Percentiles rank a stretch among this genome's conserved stretches.
Evolutionary conservation across 345 rosid genomes (phyloP).

Genomic region (Eucalyptus leucophloia): DNA sequence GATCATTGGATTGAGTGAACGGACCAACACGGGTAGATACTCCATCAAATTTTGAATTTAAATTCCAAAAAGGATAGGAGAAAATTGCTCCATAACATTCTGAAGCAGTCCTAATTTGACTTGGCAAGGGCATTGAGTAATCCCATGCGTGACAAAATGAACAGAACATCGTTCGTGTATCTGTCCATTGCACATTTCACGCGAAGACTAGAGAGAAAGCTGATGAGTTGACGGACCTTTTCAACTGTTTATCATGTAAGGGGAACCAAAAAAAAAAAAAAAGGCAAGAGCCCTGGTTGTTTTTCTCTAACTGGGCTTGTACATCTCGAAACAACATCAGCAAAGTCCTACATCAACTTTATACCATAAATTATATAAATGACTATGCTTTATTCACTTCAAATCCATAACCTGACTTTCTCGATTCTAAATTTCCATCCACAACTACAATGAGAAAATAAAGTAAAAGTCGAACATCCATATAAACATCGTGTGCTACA

Average conservation of each 20-base stretch:
- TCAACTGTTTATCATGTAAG: neutral
- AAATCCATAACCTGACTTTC: neutral
- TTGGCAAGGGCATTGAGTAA: neutral
- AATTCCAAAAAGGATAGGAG: neutral
- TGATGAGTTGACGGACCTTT: neutral
- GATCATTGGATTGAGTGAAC: neutral
- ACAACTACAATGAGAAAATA: neutral
- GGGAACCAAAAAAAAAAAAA: neutral
- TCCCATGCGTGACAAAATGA: neutral
- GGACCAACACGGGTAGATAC: neutral
- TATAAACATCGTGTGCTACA: neutral
- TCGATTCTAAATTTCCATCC: neutral
- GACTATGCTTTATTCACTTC: neutral
- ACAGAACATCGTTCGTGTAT: neutral
- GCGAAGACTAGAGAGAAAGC: neutral
- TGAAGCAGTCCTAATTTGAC: neutral
- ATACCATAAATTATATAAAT: neutral
- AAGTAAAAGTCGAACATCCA: neutral
- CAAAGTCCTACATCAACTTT: neutral
- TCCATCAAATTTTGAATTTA: neutral
- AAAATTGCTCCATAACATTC: neutral
- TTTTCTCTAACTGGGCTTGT: neutral
- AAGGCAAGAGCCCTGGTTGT: neutral
- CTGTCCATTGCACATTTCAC: neutral
- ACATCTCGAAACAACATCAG: neutral